phyloP scores from a whole-genome alignment of 352 stramenopile genomes.

The Pythium aristosporum region DNA sequence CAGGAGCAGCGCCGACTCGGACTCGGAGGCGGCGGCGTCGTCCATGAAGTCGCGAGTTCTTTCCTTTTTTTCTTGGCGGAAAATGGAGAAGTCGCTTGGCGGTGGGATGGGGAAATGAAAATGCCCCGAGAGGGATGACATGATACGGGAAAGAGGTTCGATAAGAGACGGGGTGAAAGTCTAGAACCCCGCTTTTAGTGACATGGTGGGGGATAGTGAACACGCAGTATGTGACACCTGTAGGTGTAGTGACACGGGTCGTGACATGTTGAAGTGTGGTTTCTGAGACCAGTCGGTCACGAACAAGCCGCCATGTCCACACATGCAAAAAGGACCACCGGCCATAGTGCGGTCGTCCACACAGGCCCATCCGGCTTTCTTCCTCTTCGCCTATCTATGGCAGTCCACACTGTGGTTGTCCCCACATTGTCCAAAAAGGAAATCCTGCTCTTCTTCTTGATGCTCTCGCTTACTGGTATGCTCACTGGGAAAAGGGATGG shows the following conservation, averaged over 20 bases:
- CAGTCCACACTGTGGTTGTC: neutral
- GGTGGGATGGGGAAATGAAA: neutral
- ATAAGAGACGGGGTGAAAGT: neutral
- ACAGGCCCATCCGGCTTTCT: too few relatives aligned
- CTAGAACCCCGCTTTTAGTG: neutral
- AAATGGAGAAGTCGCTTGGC: neutral
- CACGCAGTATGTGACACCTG: neutral
- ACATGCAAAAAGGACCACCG: too few relatives aligned
- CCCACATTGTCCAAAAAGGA: neutral
- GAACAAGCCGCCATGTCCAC: too few relatives aligned
- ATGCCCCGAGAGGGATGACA: neutral
- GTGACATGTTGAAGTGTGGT: conserved; percentile 4
- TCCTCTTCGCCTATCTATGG: neutral
- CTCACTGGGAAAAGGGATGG: neutral
- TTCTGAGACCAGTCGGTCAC: neutral
- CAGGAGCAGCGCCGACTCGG: conserved; percentile 4
- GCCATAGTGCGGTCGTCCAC: too few relatives aligned
- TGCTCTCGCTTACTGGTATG: neutral
- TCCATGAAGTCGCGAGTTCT: neutral
- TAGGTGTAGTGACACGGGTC: neutral
- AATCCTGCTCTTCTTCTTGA: conserved; percentile 2
- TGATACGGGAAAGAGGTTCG: neutral
- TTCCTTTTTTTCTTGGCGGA: neutral
- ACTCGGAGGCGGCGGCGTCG: neutral
- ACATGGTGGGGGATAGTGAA: neutral